Percentiles rank a stretch among this genome's conserved stretches.
Conservation (phyloP, 2,329 filamentous ascomycete genomes). For the Fusarium scirpi region DNA sequence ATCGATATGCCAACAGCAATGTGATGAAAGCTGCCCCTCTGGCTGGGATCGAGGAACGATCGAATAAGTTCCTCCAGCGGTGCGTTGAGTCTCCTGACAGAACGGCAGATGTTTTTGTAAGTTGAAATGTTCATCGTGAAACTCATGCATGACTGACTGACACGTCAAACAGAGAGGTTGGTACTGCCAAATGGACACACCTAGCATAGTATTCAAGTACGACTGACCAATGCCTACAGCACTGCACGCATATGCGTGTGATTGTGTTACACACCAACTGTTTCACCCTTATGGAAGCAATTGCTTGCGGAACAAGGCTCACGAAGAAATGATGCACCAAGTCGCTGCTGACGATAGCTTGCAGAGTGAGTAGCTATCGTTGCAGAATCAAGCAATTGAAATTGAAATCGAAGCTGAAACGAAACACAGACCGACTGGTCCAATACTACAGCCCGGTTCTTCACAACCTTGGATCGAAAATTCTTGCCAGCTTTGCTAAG, state of each 20-base stretch:
- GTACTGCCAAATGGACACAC: constrained; percentile 13
- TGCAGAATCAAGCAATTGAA: not conserved
- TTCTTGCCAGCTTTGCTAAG: constrained; percentile 63
- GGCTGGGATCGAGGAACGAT: constrained; percentile 68
- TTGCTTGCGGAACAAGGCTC: constrained; percentile 66
- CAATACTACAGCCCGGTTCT: constrained; percentile 67
- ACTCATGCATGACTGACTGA: constrained; percentile 21
- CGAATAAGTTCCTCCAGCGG: constrained; percentile 65
- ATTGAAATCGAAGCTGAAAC: constrained; percentile 21
- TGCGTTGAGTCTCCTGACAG: constrained; percentile 60
- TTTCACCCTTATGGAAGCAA: constrained; percentile 74
- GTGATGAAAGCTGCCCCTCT: constrained; percentile 68
- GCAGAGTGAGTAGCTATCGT: constrained; percentile 63
- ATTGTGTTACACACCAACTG: constrained; percentile 76
- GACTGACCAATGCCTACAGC: constrained; percentile 44
- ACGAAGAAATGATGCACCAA: constrained; percentile 75
- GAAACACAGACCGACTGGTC: constrained; percentile 66
- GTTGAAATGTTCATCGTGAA: constrained; percentile 23
- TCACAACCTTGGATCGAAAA: constrained; percentile 59
- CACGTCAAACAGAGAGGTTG: constrained; percentile 47
- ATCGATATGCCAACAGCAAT: constrained; percentile 77
- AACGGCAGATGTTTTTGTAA: constrained; percentile 72
- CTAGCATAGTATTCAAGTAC: not conserved
- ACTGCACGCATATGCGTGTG: constrained; percentile 76
- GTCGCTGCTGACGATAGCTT: constrained; percentile 75